These are phyloP conservation scores for Thalassiosira exigua DNA, from an alignment of 352 stramenopile genomes.

Conservation along the genomic window DNA sequence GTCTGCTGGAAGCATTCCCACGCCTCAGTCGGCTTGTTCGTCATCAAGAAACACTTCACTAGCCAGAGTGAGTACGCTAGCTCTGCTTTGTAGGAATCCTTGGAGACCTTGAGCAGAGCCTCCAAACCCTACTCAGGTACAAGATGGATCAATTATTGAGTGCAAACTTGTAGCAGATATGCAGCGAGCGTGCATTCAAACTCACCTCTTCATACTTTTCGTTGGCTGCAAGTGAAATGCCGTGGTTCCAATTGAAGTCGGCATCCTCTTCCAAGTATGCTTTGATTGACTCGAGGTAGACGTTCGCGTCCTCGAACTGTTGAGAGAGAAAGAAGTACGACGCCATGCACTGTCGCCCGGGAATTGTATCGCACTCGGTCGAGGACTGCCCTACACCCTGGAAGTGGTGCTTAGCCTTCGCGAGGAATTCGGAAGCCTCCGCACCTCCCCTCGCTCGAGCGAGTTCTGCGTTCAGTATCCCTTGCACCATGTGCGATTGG, in stretches of 20 bases:
- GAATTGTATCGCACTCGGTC: constrained; percentile 96
- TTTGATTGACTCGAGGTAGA: constrained; percentile 47
- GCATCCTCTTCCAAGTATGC: constrained; percentile 84
- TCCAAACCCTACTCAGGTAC: constrained; percentile 87
- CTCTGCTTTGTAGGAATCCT: constrained; percentile 92
- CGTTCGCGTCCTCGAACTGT: constrained; percentile 88
- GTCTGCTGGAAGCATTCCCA: constrained; percentile 97
- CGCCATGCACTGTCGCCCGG: constrained; percentile 96
- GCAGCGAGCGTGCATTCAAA: too few relatives aligned
- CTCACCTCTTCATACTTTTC: constrained; percentile 90
- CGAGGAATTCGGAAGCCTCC: constrained; percentile 1
- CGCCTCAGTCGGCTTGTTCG: constrained; percentile 91
- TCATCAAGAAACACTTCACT: constrained; percentile 93
- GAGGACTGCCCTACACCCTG: constrained; percentile 92
- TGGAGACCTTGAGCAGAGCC: constrained; percentile 90
- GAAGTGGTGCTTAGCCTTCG: constrained; percentile 66
- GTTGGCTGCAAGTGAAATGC: constrained; percentile 89
- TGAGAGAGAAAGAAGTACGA: constrained; percentile 96
- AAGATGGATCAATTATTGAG: too few relatives aligned
- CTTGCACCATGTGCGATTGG: constrained; percentile 90
- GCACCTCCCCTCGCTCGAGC: constrained; percentile 76
- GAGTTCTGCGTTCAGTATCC: constrained; percentile 91
- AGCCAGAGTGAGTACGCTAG: constrained; percentile 91
- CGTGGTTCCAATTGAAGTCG: constrained; percentile 98
- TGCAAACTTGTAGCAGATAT: too few relatives aligned